phyloP scores from a whole-genome alignment of 2,329 filamentous ascomycete species.

The Monosporascus sp. region DNA sequence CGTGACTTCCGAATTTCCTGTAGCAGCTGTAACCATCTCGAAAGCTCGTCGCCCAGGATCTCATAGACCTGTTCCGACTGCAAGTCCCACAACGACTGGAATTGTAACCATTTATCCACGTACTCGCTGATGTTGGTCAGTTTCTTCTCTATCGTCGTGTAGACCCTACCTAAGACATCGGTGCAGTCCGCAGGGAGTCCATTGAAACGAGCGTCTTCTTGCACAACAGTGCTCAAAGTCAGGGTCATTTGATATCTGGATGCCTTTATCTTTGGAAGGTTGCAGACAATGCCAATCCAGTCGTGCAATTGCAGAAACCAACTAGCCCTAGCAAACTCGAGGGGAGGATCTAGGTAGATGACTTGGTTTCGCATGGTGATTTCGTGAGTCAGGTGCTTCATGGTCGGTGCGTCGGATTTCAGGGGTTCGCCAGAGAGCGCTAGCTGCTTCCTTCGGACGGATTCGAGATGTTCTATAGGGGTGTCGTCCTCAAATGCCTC shows the following conservation, averaged over 20 bases:
- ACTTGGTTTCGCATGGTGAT: constrained; percentile 98
- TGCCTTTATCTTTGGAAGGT: constrained; percentile 89
- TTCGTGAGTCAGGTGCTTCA: constrained; percentile 77
- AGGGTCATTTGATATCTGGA: constrained; percentile 90
- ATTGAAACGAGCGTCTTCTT: constrained; percentile 69
- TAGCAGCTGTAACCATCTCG: constrained; percentile 90
- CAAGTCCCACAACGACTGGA: constrained; percentile 96
- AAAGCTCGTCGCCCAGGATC: constrained; percentile 82
- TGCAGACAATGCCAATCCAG: constrained; percentile 91
- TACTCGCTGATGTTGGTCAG: constrained; percentile 75
- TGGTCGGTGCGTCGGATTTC: constrained; percentile 54
- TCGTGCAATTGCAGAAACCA: constrained; percentile 92
- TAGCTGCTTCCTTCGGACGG: constrained; percentile 48
- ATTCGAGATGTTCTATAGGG: constrained; percentile 36
- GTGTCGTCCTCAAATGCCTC: constrained; percentile 68
- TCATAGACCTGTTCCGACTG: constrained; percentile 95
- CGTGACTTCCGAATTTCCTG: constrained; percentile 95
- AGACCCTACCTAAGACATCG: constrained; percentile 72
- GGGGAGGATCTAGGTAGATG: constrained; percentile 89
- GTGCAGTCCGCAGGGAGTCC: constrained; percentile 82
- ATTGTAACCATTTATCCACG: constrained; percentile 97
- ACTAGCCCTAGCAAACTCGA: constrained; percentile 85
- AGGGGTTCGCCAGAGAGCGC: constrained; percentile 37
- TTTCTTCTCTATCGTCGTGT: constrained; percentile 78
- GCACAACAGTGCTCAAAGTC: constrained; percentile 51